Percentiles rank a stretch among this genome's conserved stretches.
Conservation (phyloP, 2,329 filamentous ascomycete genomes). For the Verticillium nubilum region DNA sequence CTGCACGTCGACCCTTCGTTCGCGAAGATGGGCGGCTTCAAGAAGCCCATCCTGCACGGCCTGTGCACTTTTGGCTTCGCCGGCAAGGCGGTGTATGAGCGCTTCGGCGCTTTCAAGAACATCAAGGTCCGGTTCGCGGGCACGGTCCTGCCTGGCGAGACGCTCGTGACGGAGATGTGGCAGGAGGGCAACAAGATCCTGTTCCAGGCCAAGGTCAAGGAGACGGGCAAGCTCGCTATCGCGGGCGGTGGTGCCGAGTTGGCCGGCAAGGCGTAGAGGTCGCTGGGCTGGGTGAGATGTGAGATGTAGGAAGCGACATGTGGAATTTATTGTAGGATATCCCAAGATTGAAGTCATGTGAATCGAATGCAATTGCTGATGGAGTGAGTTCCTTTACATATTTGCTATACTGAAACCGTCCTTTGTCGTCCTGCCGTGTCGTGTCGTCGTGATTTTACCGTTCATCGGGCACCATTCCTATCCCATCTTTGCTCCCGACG, state of each 20-base stretch:
- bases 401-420: background rate
- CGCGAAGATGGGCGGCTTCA: conserved; percentile 92
- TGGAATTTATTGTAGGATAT: background rate
- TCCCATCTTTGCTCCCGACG: background rate
- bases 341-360: background rate
- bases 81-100: conserved; percentile 86
- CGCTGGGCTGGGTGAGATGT: too few species aligned
- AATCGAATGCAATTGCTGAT: background rate
- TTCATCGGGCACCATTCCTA: background rate
- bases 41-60: conserved; percentile 91
- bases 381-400: background rate
- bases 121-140: conserved; percentile 91
- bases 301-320: too few species aligned
- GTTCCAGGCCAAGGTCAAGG: conserved; percentile 85
- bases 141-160: conserved; percentile 79
- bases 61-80: conserved; percentile 91
- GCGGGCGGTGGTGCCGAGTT: conserved; percentile 76
- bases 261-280: conserved; percentile 25
- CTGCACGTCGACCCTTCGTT: conserved; percentile 94
- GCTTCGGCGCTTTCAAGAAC: conserved; percentile 78
- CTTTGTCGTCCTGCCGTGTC: background rate
- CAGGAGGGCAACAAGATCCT: conserved; percentile 73
- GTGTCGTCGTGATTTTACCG: background rate
- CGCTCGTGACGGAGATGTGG: conserved; percentile 90
- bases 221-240: conserved; percentile 88